phyloP scores from a whole-genome alignment of 108 stramenopile species.

The Fistulifera pelliculosa region DNA sequence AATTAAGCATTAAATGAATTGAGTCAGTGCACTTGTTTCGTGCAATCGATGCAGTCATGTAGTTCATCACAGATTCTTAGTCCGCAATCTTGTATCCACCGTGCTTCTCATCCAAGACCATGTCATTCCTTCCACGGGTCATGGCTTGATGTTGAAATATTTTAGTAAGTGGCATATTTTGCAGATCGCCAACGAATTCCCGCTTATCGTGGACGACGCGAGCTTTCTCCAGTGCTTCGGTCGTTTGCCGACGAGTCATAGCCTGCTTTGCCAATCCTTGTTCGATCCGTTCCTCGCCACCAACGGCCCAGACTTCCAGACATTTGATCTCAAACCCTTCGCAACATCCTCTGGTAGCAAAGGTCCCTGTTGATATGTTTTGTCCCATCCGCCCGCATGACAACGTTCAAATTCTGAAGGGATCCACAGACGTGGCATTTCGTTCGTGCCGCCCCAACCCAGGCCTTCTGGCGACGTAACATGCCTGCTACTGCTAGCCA shows the following conservation, averaged over 20 bases:
- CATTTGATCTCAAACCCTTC: conserved; percentile 50
- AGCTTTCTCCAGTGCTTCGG: conserved; percentile 45
- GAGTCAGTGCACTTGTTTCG: no score
- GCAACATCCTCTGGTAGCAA: conserved; percentile 24
- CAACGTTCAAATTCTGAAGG: conserved; percentile 56
- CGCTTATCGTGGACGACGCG: conserved; percentile 70
- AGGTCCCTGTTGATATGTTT: conserved; percentile 35
- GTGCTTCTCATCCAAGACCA: conserved; percentile 15
- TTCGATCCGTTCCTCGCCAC: conserved; percentile 49
- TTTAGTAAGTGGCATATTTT: conserved; percentile 30
- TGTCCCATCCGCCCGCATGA: conserved; percentile 21
- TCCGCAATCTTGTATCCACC: conserved; percentile 30
- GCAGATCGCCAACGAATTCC: conserved; percentile 67
- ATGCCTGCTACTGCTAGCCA: conserved; percentile 55
- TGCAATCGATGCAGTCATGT: no score
- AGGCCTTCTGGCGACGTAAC: conserved; percentile 70
- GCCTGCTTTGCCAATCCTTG: conserved; percentile 44
- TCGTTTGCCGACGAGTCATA: conserved; percentile 35
- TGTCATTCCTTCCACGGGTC: conserved; percentile 21
- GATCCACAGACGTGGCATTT: conserved; percentile 58
- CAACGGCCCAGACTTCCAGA: conserved; percentile 80
- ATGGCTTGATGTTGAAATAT: conserved; percentile 34
- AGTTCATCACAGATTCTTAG: no score
- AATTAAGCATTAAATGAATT: no score
- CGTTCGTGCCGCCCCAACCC: conserved; percentile 69